A percentile compares a stretch with the other conserved stretches of the same genome.
phyloP scores from a whole-genome alignment of 2,329 filamentous ascomycete genomes.

The Penicillium sp. region DNA sequence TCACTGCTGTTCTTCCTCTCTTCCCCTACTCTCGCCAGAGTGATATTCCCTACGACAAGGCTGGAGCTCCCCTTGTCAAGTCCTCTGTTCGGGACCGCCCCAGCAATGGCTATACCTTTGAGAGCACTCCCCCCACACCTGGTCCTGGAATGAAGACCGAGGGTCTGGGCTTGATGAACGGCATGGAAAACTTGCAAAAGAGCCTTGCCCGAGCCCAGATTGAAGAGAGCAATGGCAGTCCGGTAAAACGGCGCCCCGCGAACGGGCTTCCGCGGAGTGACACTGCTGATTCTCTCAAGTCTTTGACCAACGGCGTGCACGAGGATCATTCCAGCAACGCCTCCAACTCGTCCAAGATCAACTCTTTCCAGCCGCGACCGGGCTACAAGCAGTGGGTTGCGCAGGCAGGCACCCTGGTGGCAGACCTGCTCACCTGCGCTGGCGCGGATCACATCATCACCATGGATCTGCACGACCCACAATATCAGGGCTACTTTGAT shows the following conservation, averaged over 20 bases:
- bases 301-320: constrained; percentile 58
- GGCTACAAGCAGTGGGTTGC: constrained; percentile 99
- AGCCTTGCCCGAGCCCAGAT: constrained; percentile 72
- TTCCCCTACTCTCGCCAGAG: constrained; percentile 98
- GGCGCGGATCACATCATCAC: constrained; percentile 97
- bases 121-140: constrained; percentile 88
- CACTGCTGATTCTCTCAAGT: constrained; percentile 47
- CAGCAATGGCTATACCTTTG: constrained; percentile 76
- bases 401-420: constrained; percentile 92
- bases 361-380: constrained; percentile 78
- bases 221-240: constrained; percentile 57
- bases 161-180: constrained; percentile 69
- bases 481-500: constrained; percentile 99
- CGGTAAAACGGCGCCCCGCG: constrained; percentile 52
- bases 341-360: constrained; percentile 58
- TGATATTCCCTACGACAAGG: constrained; percentile 96
- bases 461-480: constrained; percentile 94
- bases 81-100: constrained; percentile 54
- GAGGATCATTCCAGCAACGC: constrained; percentile 69
- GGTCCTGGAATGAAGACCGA: constrained; percentile 69
- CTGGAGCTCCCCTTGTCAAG: constrained; percentile 83
- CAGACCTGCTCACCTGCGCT: constrained; percentile 91
- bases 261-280: constrained; percentile 49
- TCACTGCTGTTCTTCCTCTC: constrained; percentile 91
- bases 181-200: constrained; percentile 72